Evolutionary conservation across 495 filamentous ascomycete genomes (phyloP).

Genomic region (Podospora comata): DNA sequence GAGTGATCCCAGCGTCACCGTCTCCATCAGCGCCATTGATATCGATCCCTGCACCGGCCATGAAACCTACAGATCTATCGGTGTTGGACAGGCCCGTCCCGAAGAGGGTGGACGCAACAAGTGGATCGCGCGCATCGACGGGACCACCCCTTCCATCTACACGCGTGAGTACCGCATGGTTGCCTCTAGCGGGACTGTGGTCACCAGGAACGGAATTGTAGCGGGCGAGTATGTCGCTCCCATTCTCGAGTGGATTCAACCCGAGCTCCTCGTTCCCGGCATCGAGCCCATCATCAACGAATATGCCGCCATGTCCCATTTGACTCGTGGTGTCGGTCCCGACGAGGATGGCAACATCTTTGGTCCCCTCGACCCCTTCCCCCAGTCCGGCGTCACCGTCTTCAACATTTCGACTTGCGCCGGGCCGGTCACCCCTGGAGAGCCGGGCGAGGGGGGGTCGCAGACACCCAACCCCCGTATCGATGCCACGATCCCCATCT

Average conservation of each 20-base stretch:
- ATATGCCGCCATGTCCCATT: slow-evolving; percentile 19
- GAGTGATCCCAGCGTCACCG: slow-evolving; percentile 18
- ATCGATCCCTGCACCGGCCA: slow-evolving; percentile 42
- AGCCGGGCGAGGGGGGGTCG: background rate
- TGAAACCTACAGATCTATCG: slow-evolving; percentile 27
- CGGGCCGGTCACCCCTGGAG: background rate
- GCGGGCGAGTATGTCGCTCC: slow-evolving; percentile 41
- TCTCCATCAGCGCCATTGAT: slow-evolving; percentile 40
- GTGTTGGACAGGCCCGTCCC: slow-evolving; percentile 16
- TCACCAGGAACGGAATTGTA: slow-evolving; percentile 37
- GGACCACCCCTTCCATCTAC: slow-evolving; percentile 29
- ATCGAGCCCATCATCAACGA: slow-evolving; percentile 21
- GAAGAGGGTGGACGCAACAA: slow-evolving; percentile 38
- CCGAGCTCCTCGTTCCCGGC: slow-evolving; percentile 20
- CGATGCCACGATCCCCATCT: slow-evolving; percentile 19
- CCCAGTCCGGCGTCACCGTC: slow-evolving; percentile 20
- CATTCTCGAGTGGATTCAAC: slow-evolving; percentile 40
- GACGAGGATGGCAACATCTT: slow-evolving; percentile 22
- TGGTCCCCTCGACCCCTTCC: slow-evolving; percentile 25
- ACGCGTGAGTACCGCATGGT: slow-evolving; percentile 37
- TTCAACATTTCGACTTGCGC: slow-evolving; percentile 22
- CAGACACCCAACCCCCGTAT: slow-evolving; percentile 10
- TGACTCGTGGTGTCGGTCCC: slow-evolving; percentile 21
- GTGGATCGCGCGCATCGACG: slow-evolving; percentile 28
- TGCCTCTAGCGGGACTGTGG: slow-evolving; percentile 25